Evolutionary conservation across 768 basidiomycete species (phyloP).

Genomic region (Russula compacta): DNA sequence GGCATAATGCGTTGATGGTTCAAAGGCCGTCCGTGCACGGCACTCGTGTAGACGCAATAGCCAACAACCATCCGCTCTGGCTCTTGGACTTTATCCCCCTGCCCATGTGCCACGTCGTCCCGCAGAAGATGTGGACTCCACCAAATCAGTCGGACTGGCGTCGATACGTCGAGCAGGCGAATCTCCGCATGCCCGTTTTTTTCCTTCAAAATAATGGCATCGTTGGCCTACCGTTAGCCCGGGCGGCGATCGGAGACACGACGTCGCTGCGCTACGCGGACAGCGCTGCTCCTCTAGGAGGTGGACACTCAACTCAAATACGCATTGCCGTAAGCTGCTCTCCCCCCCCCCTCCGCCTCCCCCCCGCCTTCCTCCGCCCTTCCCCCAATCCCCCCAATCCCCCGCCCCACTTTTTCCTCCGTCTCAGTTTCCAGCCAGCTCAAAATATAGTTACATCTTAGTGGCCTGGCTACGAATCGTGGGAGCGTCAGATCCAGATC

Average conservation of each 20-base stretch:
- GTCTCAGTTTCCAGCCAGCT: no score
- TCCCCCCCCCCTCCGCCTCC: background rate
- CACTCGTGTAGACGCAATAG: background rate
- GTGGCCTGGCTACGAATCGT: slow-evolving; percentile 15
- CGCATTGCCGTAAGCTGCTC: slow-evolving; percentile 4
- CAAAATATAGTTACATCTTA: background rate
- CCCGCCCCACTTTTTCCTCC: no score
- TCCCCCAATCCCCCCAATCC: background rate
- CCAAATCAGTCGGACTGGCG: slow-evolving; percentile 16
- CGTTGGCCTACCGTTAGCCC: slow-evolving; percentile 4
- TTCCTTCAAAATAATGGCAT: slow-evolving; percentile 8
- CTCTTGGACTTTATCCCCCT: slow-evolving; percentile 6
- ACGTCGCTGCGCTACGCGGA: background rate
- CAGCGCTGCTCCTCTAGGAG: slow-evolving; percentile 6
- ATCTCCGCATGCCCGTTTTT: slow-evolving; percentile 13
- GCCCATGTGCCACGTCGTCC: background rate
- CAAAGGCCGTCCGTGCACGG: background rate
- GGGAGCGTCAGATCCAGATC: slow-evolving; percentile 16
- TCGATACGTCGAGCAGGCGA: slow-evolving; percentile 15
- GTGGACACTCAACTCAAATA: slow-evolving; percentile 13
- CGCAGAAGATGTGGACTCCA: slow-evolving; percentile 13
- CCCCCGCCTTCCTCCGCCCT: no score
- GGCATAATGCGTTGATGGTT: slow-evolving; percentile 2
- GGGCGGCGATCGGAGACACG: slow-evolving; percentile 1
- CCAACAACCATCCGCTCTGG: background rate